Evolutionary conservation across 129 eudicot species (phyloP).

Genomic region (Smallanthus sonchifolius): DNA sequence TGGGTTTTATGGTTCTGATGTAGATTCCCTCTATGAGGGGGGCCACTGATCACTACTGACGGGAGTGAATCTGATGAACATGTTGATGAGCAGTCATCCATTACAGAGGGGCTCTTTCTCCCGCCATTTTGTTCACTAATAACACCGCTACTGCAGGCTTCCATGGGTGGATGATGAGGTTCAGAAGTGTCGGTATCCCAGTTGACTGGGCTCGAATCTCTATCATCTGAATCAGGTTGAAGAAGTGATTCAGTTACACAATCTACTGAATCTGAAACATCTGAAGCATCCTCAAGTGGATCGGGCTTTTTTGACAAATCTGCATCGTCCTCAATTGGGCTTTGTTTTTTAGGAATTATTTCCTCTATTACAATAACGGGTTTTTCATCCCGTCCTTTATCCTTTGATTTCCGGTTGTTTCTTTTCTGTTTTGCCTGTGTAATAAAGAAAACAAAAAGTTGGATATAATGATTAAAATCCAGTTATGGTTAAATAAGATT

Average conservation of each 20-base stretch:
- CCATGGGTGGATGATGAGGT: slow-evolving; percentile 61
- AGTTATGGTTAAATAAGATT: neutral
- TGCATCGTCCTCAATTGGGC: slow-evolving; percentile 36
- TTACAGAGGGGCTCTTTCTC: slow-evolving; percentile 45
- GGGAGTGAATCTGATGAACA: slow-evolving; percentile 88
- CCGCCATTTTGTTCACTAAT: slow-evolving; percentile 47
- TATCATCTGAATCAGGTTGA: slow-evolving; percentile 73
- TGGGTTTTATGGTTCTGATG: slow-evolving; percentile 43
- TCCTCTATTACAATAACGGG: slow-evolving; percentile 26
- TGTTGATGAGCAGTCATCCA: slow-evolving; percentile 93
- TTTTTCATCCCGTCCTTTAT: slow-evolving; percentile 75
- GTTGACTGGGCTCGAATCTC: slow-evolving; percentile 66
- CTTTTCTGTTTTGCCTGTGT: slow-evolving; percentile 78
- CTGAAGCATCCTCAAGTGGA: slow-evolving; percentile 63
- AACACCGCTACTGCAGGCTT: slow-evolving; percentile 49
- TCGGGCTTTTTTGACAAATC: slow-evolving; percentile 46
- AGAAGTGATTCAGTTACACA: slow-evolving; percentile 44
- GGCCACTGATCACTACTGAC: slow-evolving; percentile 45
- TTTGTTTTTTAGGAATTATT: slow-evolving; percentile 38
- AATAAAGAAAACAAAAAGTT: neutral
- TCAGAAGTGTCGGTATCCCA: slow-evolving; percentile 86
- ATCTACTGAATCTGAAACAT: slow-evolving; percentile 69
- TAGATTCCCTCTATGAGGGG: slow-evolving; percentile 36
- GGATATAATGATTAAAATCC: neutral
- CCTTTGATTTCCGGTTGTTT: slow-evolving; percentile 73